phyloP scores from a whole-genome alignment of 2,329 filamentous ascomycete species.

The Chrysoporthe puriensis region DNA sequence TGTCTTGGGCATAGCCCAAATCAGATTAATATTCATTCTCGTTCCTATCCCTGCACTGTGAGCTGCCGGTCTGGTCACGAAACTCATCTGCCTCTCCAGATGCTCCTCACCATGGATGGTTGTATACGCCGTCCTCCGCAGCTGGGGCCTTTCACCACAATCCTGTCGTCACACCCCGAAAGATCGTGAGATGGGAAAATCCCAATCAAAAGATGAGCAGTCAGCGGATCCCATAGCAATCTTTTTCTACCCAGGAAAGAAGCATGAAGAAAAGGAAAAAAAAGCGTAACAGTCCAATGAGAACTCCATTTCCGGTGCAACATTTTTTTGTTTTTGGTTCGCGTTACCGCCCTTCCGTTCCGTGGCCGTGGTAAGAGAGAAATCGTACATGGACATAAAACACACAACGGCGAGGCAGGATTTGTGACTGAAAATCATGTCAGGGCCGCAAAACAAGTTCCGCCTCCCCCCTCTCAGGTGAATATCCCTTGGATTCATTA shows the following conservation, averaged over 20 bases:
- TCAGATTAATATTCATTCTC: constrained; percentile 12
- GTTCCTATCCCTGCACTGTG: constrained; percentile 2
- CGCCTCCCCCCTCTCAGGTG: constrained; percentile 5
- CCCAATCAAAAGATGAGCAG: background rate
- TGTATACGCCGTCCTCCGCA: background rate
- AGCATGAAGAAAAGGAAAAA: background rate
- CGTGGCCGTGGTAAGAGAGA: constrained; percentile 20
- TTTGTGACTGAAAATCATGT: constrained; percentile 18
- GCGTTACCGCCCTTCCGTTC: constrained; percentile 20
- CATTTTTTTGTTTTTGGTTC: constrained; percentile 10
- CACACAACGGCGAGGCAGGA: constrained; percentile 16
- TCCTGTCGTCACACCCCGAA: constrained; percentile 1
- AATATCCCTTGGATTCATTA: constrained; percentile 20
- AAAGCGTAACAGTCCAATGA: constrained; percentile 6
- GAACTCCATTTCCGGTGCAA: constrained; percentile 13
- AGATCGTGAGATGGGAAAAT: background rate
- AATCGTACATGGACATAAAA: constrained; percentile 19
- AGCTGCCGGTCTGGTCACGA: background rate
- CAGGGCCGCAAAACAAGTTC: constrained; percentile 1
- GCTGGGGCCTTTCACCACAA: background rate
- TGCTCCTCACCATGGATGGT: background rate
- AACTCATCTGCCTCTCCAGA: background rate
- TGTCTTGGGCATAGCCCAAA: background rate
- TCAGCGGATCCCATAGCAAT: background rate
- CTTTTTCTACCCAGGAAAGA: constrained; percentile 16